Conservation (phyloP, 176 grass and related monocot species). For the Ananas comosus region DNA sequence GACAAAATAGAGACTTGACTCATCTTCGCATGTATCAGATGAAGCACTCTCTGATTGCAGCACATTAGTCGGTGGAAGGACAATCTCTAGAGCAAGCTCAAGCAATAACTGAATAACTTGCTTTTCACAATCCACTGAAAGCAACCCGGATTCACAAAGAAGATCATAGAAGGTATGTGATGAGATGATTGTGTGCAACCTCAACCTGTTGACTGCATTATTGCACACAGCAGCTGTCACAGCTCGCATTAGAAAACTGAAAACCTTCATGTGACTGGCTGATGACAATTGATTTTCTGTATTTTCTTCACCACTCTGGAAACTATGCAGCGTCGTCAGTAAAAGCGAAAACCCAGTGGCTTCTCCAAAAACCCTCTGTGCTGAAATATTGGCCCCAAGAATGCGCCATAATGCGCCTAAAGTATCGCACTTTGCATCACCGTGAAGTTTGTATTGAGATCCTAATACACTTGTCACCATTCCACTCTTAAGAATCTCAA, state of each 20-base stretch:
- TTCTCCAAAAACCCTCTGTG: conserved; percentile 92
- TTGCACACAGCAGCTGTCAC: conserved; percentile 87
- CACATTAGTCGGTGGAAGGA: conserved; percentile 64
- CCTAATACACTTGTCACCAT: conserved; percentile 84
- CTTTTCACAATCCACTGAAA: conserved; percentile 90
- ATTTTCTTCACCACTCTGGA: conserved; percentile 50
- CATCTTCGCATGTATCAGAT: conserved; percentile 42
- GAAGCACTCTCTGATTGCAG: conserved; percentile 44
- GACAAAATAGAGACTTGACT: conserved; percentile 50
- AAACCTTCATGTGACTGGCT: conserved; percentile 64
- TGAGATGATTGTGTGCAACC: conserved; percentile 72
- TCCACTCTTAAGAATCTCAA: conserved; percentile 94
- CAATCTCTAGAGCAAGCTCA: conserved; percentile 96
- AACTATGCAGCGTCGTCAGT: conserved; percentile 78
- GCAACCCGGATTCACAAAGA: conserved; percentile 80
- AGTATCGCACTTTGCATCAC: conserved; percentile 85
- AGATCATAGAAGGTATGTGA: conserved; percentile 95
- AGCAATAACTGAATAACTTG: conserved; percentile 91
- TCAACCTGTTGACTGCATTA: conserved; percentile 85
- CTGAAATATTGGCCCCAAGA: conserved; percentile 73
- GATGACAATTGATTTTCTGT: conserved; percentile 38
- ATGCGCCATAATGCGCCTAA: conserved; percentile 95
- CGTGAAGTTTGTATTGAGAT: conserved; percentile 84
- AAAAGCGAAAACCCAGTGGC: conserved; percentile 97
- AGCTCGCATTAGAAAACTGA: conserved; percentile 78